Evolutionary conservation across 2,329 filamentous ascomycete species (phyloP), one percentile per base, ranked within the genome.

Genomic region (Phaeoacremonium minimum): DNA sequence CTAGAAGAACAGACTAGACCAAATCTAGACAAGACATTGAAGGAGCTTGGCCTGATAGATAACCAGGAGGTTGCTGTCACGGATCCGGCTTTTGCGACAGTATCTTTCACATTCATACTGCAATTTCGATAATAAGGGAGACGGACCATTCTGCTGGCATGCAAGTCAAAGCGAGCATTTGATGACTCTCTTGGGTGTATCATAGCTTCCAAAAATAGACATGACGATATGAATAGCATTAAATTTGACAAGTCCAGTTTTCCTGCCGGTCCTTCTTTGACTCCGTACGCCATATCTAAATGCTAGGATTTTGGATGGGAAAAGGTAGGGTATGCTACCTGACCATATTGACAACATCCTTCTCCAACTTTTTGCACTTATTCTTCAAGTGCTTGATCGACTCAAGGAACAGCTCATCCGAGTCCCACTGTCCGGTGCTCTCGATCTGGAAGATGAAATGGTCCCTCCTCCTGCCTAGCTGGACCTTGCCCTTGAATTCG

Each of bases 401-500:
- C 65, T 97, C 89, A 38, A 98, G 64, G 69, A 98, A 97, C 46
- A 98, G 72, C 63, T 89, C 83, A 52, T 97, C 91, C 56, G 89
- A 95, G 41, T 93, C 83, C 71, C 88, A 95, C 66, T 98, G 93
- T 6, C 93, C 94, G 1, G 88, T 84, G 69, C 90, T 96, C 71
- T 98, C 93, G 22, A 98, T 75, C 37, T 81, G 85, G 72, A 93
- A 98, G 63, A 98, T 97, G 62, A 98, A 98, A 67, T 98, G 94
- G 60, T 98, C 93, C 46, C 89, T 75, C 51, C 89, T 71, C 37
- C 94, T 76, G 30, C 93, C 93, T 19, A 98, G 77, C 71, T 89
- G 90, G 46, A 98, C 93, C 71, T 96, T 98, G 57, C 82, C 87
- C 63, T 93, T 80, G 66, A 98, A 97, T 65, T 97, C 93, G 17